Evolutionary conservation across 768 basidiomycete genomes (phyloP), one percentile per base, ranked within the genome.

Genomic region (Russula brevipes): DNA sequence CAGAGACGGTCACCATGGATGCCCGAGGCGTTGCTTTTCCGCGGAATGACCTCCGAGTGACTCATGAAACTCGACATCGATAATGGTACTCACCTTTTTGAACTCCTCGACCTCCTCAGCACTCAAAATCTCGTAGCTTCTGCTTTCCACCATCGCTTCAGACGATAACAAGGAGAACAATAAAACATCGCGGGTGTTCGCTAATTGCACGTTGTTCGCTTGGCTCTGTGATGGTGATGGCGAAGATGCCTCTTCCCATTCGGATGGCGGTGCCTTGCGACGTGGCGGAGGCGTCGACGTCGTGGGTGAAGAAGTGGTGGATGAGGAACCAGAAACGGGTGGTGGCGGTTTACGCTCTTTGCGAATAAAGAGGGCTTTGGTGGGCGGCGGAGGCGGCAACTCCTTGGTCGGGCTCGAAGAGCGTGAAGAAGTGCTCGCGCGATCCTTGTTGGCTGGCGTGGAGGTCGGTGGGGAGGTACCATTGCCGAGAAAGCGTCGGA

Each of bases 111-210:
- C 83, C 68, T 87, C 83, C 52, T 89, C 87, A 64, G 86, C 81
- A 58, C 81, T 83, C 49, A 95, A 78, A 24, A 97, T 86, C 57
- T 87, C 85, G 71, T 84, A 91, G 50, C 85, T 84, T 36, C 89
- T 85, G 69, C 91, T 91, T 70, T 98, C 94, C n/a, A 98, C 86
- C 46, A 91, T 84, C 5, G 96, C 96, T 74, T 98, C 94, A 59
- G 94, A 94, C 46, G 94, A 90, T 66, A 98, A 77, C 45, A 99
- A 81, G 72, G 89, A 90, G 72, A 97, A 82, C 66, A 98, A 80
- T 51, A 98, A 81, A 65, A 94, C 91, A 69, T 97, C 94, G 50
- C 87, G 81, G 16, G 83, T 83, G 65, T 84, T 86, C 59, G 82
- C n/a, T 71, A 68, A 8, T 59, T 61, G 44, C 58, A 41, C 36